Evolutionary conservation across 2,329 filamentous ascomycete genomes (phyloP), one percentile per base, ranked within the genome.

Genomic region (Colletotrichum caudatum): DNA sequence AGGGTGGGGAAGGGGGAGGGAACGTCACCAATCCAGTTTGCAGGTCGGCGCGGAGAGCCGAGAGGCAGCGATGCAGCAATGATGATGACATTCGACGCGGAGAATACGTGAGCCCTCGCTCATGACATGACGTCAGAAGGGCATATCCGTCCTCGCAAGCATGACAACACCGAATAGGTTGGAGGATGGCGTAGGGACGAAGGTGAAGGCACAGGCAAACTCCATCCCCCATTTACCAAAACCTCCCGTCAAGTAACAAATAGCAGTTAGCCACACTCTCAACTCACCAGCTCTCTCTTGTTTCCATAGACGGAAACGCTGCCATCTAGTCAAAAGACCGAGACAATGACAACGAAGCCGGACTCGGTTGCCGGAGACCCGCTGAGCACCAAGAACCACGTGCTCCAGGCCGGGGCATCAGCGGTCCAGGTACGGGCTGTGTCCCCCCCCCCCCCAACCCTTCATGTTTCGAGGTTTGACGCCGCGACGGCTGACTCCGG

Each of bases 361-460:
- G 57, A 63, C n/a, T 75, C 74, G 0, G 76, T 77, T 2, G 67
- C 82, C 8, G 89, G 89, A 33, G 81, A 84, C 44, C 83, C 85
- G 2, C 82, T 88, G 48, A 86, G 87, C 3, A 78, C 81, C 3
- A 88, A 87, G 76, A 91, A 90, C 79, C 85, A 85, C 57, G 77
- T 87, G 8, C 85, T 93, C 11, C 88, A 91, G 71, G 88, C 89
- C 0, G 91, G 89, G 7, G 91, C 91, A 23, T 82, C 85, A 5
- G 75, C 87, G 57, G 85, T 89, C 2, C 91, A 93, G 79, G 87
- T 87, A 77, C 5, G 16, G 4, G 64, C 12, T 18, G 9, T 12
- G n/a, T 11, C 8, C 44, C 5, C 3, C 12, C 4, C 48, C n/a
- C n/a, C n/a, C n/a, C 29, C 3, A 2, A 37, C 44, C 14, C 23